These are phyloP conservation scores for Pueraria montana DNA, from an alignment of 306 rosid species.

Conservation along the genomic window DNA sequence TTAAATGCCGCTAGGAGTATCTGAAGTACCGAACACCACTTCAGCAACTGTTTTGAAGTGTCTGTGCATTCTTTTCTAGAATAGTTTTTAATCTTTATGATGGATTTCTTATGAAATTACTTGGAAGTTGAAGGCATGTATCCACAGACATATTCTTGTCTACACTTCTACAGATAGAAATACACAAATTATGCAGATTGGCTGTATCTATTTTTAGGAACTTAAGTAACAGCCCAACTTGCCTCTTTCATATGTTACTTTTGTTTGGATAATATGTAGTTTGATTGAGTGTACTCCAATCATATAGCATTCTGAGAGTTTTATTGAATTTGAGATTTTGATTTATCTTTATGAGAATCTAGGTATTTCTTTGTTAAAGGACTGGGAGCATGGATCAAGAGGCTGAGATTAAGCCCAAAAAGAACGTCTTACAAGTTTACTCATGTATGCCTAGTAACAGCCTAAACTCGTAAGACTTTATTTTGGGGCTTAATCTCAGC, in stretches of 20 bases:
- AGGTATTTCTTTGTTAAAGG: slow-evolving; percentile 13
- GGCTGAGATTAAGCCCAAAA: background rate
- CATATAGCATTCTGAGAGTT: background rate
- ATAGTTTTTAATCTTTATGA: background rate
- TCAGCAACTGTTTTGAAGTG: background rate
- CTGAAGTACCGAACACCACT: background rate
- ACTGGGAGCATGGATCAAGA: slow-evolving; percentile 1
- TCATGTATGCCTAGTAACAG: background rate
- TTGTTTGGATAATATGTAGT: background rate
- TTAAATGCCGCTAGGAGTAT: background rate
- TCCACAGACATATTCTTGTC: background rate
- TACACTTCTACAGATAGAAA: background rate
- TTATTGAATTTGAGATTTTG: background rate
- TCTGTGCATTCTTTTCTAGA: background rate
- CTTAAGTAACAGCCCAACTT: too few species aligned
- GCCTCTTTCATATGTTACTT: background rate
- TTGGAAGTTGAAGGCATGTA: background rate
- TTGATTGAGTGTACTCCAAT: background rate
- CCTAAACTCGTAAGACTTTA: background rate
- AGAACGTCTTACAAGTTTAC: background rate
- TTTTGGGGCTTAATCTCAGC: background rate
- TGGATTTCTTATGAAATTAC: slow-evolving; percentile 1
- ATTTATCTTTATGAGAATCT: background rate
- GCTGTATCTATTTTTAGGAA: slow-evolving; percentile 5
- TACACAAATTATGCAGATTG: background rate